Evolutionary conservation across 768 basidiomycete species (phyloP), one percentile per base, ranked within the genome.

Genomic region (Inosperma sp.): DNA sequence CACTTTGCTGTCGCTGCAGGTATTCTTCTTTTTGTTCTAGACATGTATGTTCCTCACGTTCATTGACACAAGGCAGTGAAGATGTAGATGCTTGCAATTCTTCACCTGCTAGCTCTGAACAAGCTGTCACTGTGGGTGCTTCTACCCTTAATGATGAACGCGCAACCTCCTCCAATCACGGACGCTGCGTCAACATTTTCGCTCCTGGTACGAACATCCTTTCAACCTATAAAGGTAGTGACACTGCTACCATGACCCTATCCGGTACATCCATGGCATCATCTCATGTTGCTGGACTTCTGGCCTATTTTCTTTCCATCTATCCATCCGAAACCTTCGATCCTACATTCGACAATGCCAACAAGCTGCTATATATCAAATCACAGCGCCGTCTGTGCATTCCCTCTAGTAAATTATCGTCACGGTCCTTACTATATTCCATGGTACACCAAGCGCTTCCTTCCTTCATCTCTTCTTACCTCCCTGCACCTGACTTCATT

Each of bases 1-100:
- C 93, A 97, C 76, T 96, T 98, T 58, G 91, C 95, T 54, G 96
- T 99, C 53, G 95, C 95, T 54, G 94, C 94, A 54, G 93, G 91
- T 81, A 71, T 60, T 78, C 74, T 5, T 46, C n/a, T 5, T 43
- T 19, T 29, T 39, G 41, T 51, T 43, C 31, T 2, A 9, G 19
- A 19, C 21, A 35, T 12, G n/a, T 3, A 36, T 14, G 2, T 36
- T 23, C 27, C n/a, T n/a, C n/a, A 9, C 16, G 50, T 40, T 50
- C 37, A 7, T 19, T 37, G n/a, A 13, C 10, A 3, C 0, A 34
- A 84, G 84, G 80, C 27, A 91, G 89, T 58, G 88, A 91, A 62
- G 84, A 88, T 72, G 81, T 80, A 59, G 88, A 95, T 62, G 93
- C 93, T 10, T 98, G 95, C 77, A 74, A 75, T 57, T 96, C 87